Evolutionary conservation across 2,329 filamentous ascomycete species (phyloP).

Genomic region (Talaromyces piceae): DNA sequence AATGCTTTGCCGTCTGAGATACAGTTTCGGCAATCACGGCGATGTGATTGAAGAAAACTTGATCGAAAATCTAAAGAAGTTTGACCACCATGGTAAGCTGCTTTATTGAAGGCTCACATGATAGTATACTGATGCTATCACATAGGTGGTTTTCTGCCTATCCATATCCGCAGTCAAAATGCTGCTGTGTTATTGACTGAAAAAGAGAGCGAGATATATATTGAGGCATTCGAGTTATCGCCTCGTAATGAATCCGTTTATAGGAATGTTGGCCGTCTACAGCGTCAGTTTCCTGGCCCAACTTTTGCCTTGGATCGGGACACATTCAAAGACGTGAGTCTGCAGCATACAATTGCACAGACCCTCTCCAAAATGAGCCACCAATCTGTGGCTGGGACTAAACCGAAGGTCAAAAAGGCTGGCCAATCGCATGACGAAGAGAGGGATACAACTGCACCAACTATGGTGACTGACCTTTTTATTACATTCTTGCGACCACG

Average conservation of each 20-base stretch:
- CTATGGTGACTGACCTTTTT: conserved; percentile 47
- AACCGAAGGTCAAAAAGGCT: conserved; percentile 35
- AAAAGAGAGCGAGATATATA: conserved; percentile 7
- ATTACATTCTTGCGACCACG: conserved; percentile 36
- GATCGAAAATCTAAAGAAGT: not conserved
- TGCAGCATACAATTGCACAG: conserved; percentile 20
- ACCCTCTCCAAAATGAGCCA: conserved; percentile 30
- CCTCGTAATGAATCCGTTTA: conserved; percentile 34
- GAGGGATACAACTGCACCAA: conserved; percentile 45
- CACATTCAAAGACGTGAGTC: not conserved
- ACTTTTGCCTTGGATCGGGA: not conserved
- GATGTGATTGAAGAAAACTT: not conserved
- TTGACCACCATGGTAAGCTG: not conserved
- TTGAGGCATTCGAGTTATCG: conserved; percentile 44
- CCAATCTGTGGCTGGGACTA: conserved; percentile 27
- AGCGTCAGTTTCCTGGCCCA: not conserved
- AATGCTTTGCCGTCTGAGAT: not conserved
- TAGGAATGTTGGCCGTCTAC: conserved; percentile 32
- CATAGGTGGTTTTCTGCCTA: conserved; percentile 21
- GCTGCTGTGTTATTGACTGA: conserved; percentile 37
- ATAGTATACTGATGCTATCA: not conserved
- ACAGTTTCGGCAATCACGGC: not conserved
- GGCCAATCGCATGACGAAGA: conserved; percentile 29
- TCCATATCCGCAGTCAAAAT: conserved; percentile 43
- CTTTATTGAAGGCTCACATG: not conserved